Evolutionary conservation across 2,329 filamentous ascomycete genomes (phyloP), one percentile per base, ranked within the genome.

Genomic region (Paracamarosporium sp.): DNA sequence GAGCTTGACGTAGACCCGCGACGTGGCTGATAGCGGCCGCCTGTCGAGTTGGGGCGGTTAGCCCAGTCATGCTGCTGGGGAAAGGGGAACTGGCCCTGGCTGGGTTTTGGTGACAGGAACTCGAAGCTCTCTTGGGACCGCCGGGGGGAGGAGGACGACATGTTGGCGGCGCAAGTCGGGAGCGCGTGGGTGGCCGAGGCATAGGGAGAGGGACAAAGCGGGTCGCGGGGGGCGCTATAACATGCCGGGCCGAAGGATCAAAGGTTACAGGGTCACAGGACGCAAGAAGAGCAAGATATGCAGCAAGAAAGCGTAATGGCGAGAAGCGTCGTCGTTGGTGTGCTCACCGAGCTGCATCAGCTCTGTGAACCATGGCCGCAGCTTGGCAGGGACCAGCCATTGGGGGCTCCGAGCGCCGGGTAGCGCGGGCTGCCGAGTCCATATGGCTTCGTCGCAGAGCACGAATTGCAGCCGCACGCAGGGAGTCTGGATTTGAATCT

Each of bases 1-100:
- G 94, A 97, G 81, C 93, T 96, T 43, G 93, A 89, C 25, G 88
- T 91, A 53, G 95, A 98, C 61, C 88, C 90, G 76, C 93, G 86
- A 72, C 93, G 84, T 46, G 85, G 82, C 55, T 74, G 74, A 67
- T 85, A 83, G 62, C 83, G 69, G 70, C 78, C 61, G 70, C 78
- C 61, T 24, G 75, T 76, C 33, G 83, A 81, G 55, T 73, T 78
- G 60, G 81, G 80, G 57, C 83, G 80, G 67, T 67, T 69, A 38
- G 78, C 68, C 61, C 71, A 73, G 56, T 88, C 87, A 80, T 86
- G 76, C 84, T 86, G 76, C 83, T 85, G 72, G 7, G 83, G 81
- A 83, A 90, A 77, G 73, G 85, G 78, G 81, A 80, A 85, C 66
- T 82, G 79, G 46, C 68, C 56, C 56, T 71, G 74, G 54, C 74